Conservation (phyloP, 2,329 filamentous ascomycete species). For the Colletotrichum liaoningense region DNA sequence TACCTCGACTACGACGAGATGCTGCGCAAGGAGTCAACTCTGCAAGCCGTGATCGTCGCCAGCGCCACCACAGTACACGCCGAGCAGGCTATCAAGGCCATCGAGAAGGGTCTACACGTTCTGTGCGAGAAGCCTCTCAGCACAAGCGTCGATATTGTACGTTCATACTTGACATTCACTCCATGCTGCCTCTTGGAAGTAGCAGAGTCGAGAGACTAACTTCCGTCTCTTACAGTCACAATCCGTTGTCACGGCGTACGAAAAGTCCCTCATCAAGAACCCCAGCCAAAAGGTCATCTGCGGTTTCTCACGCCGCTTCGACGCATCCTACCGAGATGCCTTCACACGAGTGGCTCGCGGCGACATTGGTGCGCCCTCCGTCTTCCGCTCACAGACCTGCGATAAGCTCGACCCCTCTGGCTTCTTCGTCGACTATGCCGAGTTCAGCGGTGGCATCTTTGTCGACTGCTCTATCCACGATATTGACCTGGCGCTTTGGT, state of each 20-base stretch:
- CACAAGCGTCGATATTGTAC: slow-evolving; percentile 69
- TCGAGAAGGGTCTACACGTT: slow-evolving; percentile 65
- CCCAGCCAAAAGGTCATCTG: slow-evolving; percentile 72
- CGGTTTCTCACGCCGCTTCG: slow-evolving; percentile 61
- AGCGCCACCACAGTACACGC: slow-evolving; percentile 65
- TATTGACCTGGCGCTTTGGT: slow-evolving; percentile 57
- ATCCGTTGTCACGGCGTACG: slow-evolving; percentile 68
- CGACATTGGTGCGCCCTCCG: slow-evolving; percentile 67
- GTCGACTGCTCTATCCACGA: slow-evolving; percentile 79
- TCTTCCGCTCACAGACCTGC: slow-evolving; percentile 75
- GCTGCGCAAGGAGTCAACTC: slow-evolving; percentile 18
- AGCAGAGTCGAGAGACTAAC: not conserved
- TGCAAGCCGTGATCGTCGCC: slow-evolving; percentile 54
- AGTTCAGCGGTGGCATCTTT: slow-evolving; percentile 75
- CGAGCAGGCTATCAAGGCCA: slow-evolving; percentile 67
- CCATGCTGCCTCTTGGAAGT: too few relatives aligned
- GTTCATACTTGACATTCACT: slow-evolving; percentile 37
- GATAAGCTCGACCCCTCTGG: slow-evolving; percentile 73
- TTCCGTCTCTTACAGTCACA: slow-evolving; percentile 57
- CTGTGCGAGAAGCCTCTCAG: slow-evolving; percentile 70
- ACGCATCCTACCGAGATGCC: slow-evolving; percentile 72
- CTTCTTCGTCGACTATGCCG: slow-evolving; percentile 76
- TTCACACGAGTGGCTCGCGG: slow-evolving; percentile 62
- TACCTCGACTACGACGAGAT: slow-evolving; percentile 29
- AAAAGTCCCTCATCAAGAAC: slow-evolving; percentile 47